Evolutionary conservation across 495 filamentous ascomycete species (phyloP), one percentile per base, ranked within the genome.

Genomic region (Podospora anserina): DNA sequence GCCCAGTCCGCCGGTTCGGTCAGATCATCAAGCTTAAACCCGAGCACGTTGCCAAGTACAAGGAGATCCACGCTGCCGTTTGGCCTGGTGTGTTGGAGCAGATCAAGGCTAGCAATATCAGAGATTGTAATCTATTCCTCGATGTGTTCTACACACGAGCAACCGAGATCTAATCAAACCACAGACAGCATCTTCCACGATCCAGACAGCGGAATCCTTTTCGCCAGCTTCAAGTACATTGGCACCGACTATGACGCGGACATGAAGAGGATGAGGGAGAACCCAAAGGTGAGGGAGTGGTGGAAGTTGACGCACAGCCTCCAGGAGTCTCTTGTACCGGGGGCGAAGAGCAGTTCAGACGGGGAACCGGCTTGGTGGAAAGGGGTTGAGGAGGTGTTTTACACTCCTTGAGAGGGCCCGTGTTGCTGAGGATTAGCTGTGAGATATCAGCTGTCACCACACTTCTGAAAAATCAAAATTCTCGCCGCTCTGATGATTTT

Each of bases 221-320:
- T 92, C 71, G 89, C 88, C 7, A 87, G 79, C 30, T 92, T 92
- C 78, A 92, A 91, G 76, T 92, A 93, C 67, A 81, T 90, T 19
- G 90, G 91, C 1, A 82, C 83, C 62, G 86, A 91, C 77, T 92
- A 84, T 44, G 88, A 84, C 0, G 87, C 78, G 1, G 90, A 92
- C 78, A 92, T 92, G 90, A 81, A 84, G 78, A 80, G 80, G 62
- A 92, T 92, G 90, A 78, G 81, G 5, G 85, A 83, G 26, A 90
- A 91, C 72, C 83, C 86, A 2, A 90, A 89, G 69, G 88, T 92
- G 20, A 83, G 86, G 56, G 88, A 91, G 75, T 93, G 90, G 91
- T 93, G 91, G 90, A 80, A 80, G 34, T 88, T 93, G 85, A 92
- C 91, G 23, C 90, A 93, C 78, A 79, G 81, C 18, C 89, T 88